Conservation (phyloP, 148 eudicot genomes). For the Polygonum aviculare region DNA sequence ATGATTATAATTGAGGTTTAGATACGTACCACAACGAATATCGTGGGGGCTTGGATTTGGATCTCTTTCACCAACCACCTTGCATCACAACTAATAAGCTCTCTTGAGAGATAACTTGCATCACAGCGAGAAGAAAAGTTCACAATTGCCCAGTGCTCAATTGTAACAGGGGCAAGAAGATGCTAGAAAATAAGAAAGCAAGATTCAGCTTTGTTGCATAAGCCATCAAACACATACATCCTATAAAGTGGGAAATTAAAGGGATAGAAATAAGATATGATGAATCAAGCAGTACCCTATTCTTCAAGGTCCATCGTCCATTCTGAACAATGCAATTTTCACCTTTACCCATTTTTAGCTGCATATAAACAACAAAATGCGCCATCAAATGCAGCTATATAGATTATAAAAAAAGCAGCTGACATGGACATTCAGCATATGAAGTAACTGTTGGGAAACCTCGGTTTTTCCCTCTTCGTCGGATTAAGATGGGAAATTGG, state of each 20-base stretch:
- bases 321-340: slow-evolving; percentile 59
- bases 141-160: slow-evolving; percentile 79
- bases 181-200: slow-evolving; percentile 31
- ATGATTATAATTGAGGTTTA: not conserved
- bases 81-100: slow-evolving; percentile 42
- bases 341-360: slow-evolving; percentile 72
- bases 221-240: not conserved
- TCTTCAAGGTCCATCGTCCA: slow-evolving; percentile 74
- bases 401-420: not conserved
- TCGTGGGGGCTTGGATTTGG: not conserved
- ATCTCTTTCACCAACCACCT: not conserved
- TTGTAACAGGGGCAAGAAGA: slow-evolving; percentile 44
- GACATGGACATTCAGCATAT: not conserved
- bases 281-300: slow-evolving; percentile 41
- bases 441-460: no score
- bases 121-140: slow-evolving; percentile 86
- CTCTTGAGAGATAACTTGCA: slow-evolving; percentile 52
- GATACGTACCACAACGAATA: not conserved
- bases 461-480: no score
- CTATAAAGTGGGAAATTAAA: not conserved
- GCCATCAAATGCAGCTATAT: not conserved
- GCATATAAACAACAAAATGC: slow-evolving; percentile 14
- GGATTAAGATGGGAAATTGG: no score
- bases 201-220: slow-evolving; percentile 8
- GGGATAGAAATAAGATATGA: not conserved